phyloP scores from a whole-genome alignment of 306 rosid genomes.

The Cicer pinnatifidum region DNA sequence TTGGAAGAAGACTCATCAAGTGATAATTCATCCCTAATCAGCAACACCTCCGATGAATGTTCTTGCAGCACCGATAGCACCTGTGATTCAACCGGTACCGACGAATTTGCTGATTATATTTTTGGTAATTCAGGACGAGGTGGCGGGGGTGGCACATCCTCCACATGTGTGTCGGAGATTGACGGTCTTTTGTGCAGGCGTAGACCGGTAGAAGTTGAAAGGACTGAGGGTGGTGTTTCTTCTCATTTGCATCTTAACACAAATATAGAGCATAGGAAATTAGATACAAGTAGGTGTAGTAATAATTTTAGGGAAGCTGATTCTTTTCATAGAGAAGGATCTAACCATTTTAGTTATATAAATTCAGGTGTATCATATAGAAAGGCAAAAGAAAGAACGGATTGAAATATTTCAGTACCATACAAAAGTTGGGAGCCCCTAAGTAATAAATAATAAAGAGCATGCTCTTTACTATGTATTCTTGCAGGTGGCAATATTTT shows the following conservation, averaged over 20 bases:
- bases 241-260: slow-evolving; percentile 59
- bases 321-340: slow-evolving; percentile 55
- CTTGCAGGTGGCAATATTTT: background rate
- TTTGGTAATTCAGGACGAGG: slow-evolving; percentile 63
- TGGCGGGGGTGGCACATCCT: slow-evolving; percentile 46
- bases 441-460: slow-evolving; percentile 52
- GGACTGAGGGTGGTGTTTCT: slow-evolving; percentile 41
- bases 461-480: background rate
- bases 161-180: slow-evolving; percentile 35
- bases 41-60: slow-evolving; percentile 79
- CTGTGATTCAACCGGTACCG: slow-evolving; percentile 58
- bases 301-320: slow-evolving; percentile 55
- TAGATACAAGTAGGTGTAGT: slow-evolving; percentile 58
- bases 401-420: slow-evolving; percentile 44
- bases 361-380: slow-evolving; percentile 53
- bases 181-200: slow-evolving; percentile 46
- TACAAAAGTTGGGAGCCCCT: slow-evolving; percentile 37
- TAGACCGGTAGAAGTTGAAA: slow-evolving; percentile 23
- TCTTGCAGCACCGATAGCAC: slow-evolving; percentile 85
- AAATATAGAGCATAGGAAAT: slow-evolving; percentile 54
- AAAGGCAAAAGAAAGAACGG: slow-evolving; percentile 56
- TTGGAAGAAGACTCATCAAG: slow-evolving; percentile 82
- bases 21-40: slow-evolving; percentile 80
- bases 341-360: slow-evolving; percentile 47
- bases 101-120: slow-evolving; percentile 73